Conservation (phyloP, 2,329 filamentous ascomycete species). For the Botrytis porri region DNA sequence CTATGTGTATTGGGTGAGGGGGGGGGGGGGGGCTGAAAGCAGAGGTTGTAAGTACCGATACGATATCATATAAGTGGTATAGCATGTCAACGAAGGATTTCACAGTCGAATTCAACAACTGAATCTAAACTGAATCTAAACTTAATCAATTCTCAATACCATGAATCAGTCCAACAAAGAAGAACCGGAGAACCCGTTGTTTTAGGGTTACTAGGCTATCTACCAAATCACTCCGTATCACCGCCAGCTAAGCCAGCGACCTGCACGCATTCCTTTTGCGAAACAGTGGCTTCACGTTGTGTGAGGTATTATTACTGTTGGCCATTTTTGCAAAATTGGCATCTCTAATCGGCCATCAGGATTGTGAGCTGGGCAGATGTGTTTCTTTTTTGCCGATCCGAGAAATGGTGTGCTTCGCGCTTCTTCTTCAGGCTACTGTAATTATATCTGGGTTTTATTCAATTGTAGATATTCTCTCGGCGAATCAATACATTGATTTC, state of each 20-base stretch:
- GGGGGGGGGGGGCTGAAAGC: not conserved
- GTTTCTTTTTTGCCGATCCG: slow-evolving; percentile 4
- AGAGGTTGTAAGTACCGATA: not conserved
- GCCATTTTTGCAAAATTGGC: slow-evolving; percentile 3
- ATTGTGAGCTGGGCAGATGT: not conserved
- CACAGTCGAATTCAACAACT: not conserved
- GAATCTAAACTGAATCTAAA: not conserved
- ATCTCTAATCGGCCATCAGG: not conserved
- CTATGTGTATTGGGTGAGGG: not conserved
- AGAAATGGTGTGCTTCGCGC: not conserved
- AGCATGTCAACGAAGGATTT: not conserved
- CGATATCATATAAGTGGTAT: not conserved
- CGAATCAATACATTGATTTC: slow-evolving; percentile 8
- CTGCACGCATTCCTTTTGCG: slow-evolving; percentile 14
- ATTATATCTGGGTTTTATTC: not conserved
- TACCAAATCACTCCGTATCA: slow-evolving; percentile 11
- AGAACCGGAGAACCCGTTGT: not conserved
- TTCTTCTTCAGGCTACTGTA: not conserved
- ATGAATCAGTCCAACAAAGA: not conserved
- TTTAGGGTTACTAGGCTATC: not conserved
- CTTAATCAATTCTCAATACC: not conserved
- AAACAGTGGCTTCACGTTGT: slow-evolving; percentile 9
- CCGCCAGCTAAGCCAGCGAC: slow-evolving; percentile 17
- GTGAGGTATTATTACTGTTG: slow-evolving; percentile 6
- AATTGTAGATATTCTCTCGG: slow-evolving; percentile 1